Base-by-base conservation (phyloP, 305 asterid genomes). In the Solanum hybrid region DNA sequence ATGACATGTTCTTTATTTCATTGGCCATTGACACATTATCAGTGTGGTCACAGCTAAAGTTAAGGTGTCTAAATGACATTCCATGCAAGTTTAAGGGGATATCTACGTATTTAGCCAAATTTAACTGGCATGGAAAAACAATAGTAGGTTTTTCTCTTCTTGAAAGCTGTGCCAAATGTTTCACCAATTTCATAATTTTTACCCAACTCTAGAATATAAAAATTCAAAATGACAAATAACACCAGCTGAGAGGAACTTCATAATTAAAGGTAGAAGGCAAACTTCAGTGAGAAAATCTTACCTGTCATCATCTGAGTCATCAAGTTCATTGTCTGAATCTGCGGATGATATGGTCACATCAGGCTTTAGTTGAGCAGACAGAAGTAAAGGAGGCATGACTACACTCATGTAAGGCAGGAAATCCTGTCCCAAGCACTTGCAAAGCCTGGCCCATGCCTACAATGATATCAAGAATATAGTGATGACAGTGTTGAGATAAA, bases 391-490 rank as follows among this genome's bases (percentile, higher is more conserved):
- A 90, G 99, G 99, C 99, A 97, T 97, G 85, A 97, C 99, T 14
- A 97, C 99, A 64, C 95, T 93, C 99, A 97, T 97, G 92, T 97
- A 97, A 85, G 99, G 99, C 88, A 96, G 95, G 92, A 97, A 97
- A 93, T 97, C 99, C 92, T 95, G 98, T 77, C 99, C 99, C 92
- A 97, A 91, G 93, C 99, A 97, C 95, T 97, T 97, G 98, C 98
- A 97, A 81, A 97, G 97, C 88, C 99, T 92, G 91, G 99, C 99
- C 99, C 99, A 97, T 69, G 99, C 99, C 99, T 97, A 90, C 82
- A 92, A 90, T 38, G 92, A 88, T 90, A 77, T 86, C 88, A 85
- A 77, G 90, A 24, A 82, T 82, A 10, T 27, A 84, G 22, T 84
- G 42, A 84, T 51, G 87, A 51, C 87, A 11, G 29, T 19, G 19